Evolutionary conservation across 1,284 basidiomycete genomes (phyloP).

Genomic region (Boletus mariae): DNA sequence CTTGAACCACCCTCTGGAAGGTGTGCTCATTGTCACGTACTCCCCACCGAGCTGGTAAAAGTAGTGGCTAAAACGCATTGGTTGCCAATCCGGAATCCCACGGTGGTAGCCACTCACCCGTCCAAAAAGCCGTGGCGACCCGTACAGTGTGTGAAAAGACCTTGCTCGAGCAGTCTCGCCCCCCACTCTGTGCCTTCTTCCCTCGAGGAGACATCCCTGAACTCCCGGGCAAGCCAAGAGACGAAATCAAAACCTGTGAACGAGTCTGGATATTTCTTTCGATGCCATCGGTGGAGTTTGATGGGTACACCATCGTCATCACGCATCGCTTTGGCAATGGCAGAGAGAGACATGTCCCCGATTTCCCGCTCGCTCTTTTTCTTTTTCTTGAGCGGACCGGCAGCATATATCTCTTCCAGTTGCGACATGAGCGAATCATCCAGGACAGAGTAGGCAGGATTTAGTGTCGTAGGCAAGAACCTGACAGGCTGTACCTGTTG

Average conservation of each 20-base stretch:
- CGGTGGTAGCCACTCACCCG: conserved; percentile 51
- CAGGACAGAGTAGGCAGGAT: conserved; percentile 72
- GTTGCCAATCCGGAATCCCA: conserved; percentile 2
- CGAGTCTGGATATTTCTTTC: conserved; percentile 63
- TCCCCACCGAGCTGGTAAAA: conserved; percentile 82
- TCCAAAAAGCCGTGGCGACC: conserved; percentile 80
- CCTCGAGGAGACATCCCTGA: conserved; percentile 77
- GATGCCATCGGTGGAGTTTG: conserved; percentile 77
- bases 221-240: conserved; percentile 83
- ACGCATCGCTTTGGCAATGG: conserved; percentile 74
- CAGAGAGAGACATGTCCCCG: conserved; percentile 52
- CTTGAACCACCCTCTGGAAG: conserved; percentile 61
- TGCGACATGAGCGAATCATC: conserved; percentile 77
- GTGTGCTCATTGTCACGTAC: conserved; percentile 65
- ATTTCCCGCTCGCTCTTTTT: conserved; percentile 73
- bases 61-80: conserved; percentile 58
- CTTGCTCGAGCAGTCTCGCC: conserved; percentile 67
- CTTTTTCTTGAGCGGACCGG: conserved; percentile 72
- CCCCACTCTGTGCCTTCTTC: conserved; percentile 82
- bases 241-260: conserved; percentile 87
- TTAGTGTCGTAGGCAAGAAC: conserved; percentile 78
- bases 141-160: conserved; percentile 79
- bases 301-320: conserved; percentile 76
- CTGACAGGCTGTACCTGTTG: conserved; percentile 56
- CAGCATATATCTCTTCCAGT: conserved; percentile 74